phyloP scores from a whole-genome alignment of 2,329 filamentous ascomycete genomes.

The Colletotrichum siamense region DNA sequence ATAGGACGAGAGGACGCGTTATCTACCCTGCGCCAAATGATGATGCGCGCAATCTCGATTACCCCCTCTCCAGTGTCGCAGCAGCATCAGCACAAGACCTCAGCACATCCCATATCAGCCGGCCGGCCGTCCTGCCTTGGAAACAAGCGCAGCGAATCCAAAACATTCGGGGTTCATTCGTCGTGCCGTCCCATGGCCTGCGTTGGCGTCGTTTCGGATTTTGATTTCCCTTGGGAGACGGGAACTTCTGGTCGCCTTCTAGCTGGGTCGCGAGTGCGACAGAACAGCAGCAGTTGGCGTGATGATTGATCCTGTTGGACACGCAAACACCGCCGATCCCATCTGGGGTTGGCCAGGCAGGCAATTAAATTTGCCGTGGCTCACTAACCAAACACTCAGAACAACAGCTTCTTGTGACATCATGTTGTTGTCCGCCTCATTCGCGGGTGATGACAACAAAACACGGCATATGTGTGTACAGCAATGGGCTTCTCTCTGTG shows the following conservation, averaged over 20 bases:
- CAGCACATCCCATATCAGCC: background rate
- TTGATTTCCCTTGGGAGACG: background rate
- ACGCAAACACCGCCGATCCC: background rate
- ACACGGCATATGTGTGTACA: slow-evolving; percentile 65
- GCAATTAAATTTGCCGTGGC: background rate
- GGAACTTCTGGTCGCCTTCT: background rate
- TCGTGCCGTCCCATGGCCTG: background rate
- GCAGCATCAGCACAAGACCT: background rate
- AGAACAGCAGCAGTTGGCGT: background rate
- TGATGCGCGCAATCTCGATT: slow-evolving; percentile 5
- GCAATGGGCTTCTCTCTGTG: slow-evolving; percentile 55
- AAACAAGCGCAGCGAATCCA: background rate
- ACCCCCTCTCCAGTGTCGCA: background rate
- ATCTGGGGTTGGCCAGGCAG: background rate
- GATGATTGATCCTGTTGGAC: background rate
- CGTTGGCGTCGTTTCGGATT: slow-evolving; percentile 4
- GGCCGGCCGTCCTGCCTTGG: background rate
- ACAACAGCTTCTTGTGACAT: background rate
- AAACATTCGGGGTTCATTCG: background rate
- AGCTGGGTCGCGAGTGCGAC: background rate
- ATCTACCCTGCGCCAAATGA: background rate
- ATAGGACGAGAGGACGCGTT: background rate
- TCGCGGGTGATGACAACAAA: slow-evolving; percentile 23
- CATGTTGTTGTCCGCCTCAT: background rate
- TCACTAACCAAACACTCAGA: background rate